Conservation (phyloP, 169 alveolate genomes). For the Eimeria necatrix region DNA sequence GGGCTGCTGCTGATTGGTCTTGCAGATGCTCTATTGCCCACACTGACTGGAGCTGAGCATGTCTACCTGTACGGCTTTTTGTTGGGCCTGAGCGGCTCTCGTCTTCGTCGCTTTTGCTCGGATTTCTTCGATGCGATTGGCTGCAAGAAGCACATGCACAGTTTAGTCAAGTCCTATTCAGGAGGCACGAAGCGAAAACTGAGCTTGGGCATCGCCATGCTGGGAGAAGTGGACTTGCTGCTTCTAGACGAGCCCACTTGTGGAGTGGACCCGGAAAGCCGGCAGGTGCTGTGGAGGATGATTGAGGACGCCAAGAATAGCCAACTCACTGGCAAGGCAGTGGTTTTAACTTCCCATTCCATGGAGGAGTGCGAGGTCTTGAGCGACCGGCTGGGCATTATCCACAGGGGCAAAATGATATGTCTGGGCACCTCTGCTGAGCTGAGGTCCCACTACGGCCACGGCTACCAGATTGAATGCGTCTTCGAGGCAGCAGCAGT, state of each 20-base stretch:
- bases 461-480: constrained; percentile 85
- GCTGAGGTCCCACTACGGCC: constrained; percentile 89
- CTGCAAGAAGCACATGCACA: constrained; percentile 61
- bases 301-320: constrained; percentile 85
- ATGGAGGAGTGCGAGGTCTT: constrained; percentile 94
- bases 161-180: constrained; percentile 54
- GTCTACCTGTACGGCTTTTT: constrained; percentile 64
- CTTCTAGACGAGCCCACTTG: constrained; percentile 69
- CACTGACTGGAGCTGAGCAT: constrained; percentile 72
- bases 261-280: constrained; percentile 90
- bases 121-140: constrained; percentile 64
- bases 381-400: constrained; percentile 92
- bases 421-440: constrained; percentile 88
- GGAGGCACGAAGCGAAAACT: constrained; percentile 81
- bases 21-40: constrained; percentile 65
- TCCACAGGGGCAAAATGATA: constrained; percentile 86
- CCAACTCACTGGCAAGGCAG: constrained; percentile 86
- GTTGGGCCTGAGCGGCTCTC: constrained; percentile 16
- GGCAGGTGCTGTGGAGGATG: constrained; percentile 90
- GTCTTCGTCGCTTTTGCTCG: background rate
- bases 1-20: constrained; percentile 2
- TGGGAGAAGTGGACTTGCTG: constrained; percentile 53
- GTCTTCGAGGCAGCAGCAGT: constrained; percentile 64
- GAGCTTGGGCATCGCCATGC: constrained; percentile 58
- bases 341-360: constrained; percentile 92